Percentiles rank a stretch among this genome's conserved stretches.
These are phyloP conservation scores for Secale cereale DNA, from an alignment of 176 grass and related monocot genomes.

Conservation along the genomic window DNA sequence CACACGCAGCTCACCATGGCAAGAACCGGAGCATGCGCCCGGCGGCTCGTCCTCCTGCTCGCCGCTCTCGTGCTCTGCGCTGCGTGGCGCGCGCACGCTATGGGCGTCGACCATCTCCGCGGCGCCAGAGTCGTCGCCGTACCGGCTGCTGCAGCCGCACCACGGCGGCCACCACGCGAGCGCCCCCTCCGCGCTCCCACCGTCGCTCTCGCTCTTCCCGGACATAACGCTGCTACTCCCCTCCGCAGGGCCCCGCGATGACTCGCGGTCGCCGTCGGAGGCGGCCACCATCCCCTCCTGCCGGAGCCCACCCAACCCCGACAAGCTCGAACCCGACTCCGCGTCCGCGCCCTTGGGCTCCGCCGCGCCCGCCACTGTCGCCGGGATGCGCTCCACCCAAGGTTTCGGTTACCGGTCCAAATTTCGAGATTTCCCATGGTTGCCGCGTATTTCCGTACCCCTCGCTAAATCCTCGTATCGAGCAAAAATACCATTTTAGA, in stretches of 20 bases:
- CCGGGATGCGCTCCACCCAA: conserved; percentile 12
- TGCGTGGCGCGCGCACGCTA: background rate
- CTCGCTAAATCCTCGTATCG: too few relatives aligned
- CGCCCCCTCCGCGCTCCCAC: background rate
- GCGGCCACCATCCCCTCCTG: conserved; percentile 71
- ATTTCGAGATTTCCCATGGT: too few relatives aligned
- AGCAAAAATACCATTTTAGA: too few relatives aligned
- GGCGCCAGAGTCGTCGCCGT: conserved; percentile 25
- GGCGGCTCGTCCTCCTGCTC: background rate
- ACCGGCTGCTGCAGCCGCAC: conserved; percentile 21
- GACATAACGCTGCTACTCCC: conserved; percentile 63
- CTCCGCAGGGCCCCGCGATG: conserved; percentile 22
- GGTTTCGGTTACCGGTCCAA: too few relatives aligned
- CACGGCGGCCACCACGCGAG: background rate
- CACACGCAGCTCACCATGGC: conserved; percentile 3
- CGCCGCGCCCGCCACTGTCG: conserved; percentile 42
- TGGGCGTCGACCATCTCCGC: conserved; percentile 55
- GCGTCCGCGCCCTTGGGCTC: conserved; percentile 49
- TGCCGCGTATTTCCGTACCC: too few relatives aligned
- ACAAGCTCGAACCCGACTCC: conserved; percentile 58
- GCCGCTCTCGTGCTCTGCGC: background rate
- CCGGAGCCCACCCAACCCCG: conserved; percentile 87
- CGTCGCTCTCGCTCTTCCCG: conserved; percentile 38
- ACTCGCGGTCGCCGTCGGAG: conserved; percentile 18
- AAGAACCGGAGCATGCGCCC: background rate